Conservation (phyloP, 805 yeast species). For the Spathaspora sp. region DNA sequence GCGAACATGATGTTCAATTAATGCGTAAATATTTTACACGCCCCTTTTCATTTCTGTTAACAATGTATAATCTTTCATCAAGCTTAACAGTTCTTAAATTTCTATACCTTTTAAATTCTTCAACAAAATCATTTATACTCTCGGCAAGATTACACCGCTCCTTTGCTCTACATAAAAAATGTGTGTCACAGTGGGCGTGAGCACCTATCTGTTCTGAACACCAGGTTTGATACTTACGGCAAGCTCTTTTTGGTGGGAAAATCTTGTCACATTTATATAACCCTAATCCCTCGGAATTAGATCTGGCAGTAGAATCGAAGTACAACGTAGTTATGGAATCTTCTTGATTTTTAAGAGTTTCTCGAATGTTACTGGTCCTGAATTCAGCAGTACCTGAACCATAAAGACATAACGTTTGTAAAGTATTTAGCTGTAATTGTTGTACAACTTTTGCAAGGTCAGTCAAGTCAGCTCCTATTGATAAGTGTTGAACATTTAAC, state of each 20-base stretch:
- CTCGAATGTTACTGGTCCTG: neutral
- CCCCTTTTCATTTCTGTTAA: neutral
- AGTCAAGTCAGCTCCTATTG: no score
- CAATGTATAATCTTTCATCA: neutral
- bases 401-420: neutral
- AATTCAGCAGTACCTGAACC: neutral
- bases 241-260: no score
- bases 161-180: no score
- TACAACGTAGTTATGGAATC: neutral
- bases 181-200: neutral
- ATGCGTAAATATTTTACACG: no score
- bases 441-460: neutral
- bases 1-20: no score
- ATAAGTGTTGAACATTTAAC: no score
- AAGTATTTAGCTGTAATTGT: neutral
- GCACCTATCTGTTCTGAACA: no score
- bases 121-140: neutral
- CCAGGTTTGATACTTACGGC: no score
- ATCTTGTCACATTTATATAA: neutral
- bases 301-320: no score
- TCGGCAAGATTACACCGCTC: neutral
- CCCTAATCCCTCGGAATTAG: neutral
- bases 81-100: neutral
- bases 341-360: neutral
- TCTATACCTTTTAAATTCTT: neutral